These are phyloP conservation scores for Pseudisothecium myosuroides DNA, from an alignment of 225 moss, liverwort and hornwort species.

Conservation along the genomic window DNA sequence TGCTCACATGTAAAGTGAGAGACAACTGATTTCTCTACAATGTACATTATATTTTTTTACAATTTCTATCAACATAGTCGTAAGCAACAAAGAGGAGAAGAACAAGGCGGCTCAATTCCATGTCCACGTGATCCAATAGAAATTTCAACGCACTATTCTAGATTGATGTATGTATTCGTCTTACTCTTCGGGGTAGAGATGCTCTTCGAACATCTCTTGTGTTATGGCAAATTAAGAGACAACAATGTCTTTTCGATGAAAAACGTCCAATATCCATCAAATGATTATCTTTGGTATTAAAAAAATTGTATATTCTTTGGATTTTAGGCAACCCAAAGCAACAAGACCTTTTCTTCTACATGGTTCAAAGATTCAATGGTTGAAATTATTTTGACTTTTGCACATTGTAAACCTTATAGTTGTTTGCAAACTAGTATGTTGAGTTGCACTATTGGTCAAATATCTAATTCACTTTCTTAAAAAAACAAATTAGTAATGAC, in stretches of 20 bases:
- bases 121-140: background rate
- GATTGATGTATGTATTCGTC: no score
- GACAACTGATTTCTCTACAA: fast-evolving
- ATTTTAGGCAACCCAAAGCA: no score
- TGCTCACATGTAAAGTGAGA: background rate
- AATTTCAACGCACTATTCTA: no score
- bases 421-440: background rate
- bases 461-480: background rate
- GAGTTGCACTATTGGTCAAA: background rate
- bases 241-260: background rate
- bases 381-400: background rate
- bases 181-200: fast-evolving
- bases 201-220: background rate
- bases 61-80: background rate
- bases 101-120: background rate
- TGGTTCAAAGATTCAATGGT: background rate
- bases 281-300: fast-evolving
- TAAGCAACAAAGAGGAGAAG: background rate
- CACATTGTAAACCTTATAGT: background rate
- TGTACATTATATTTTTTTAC: background rate
- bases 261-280: background rate
- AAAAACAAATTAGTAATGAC: background rate
- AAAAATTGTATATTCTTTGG: background rate
- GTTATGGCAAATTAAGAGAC: background rate
- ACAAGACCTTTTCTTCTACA: background rate